These are phyloP conservation scores for Taxillus chinensis DNA, from an alignment of 164 flowering plant species.

Conservation along the genomic window DNA sequence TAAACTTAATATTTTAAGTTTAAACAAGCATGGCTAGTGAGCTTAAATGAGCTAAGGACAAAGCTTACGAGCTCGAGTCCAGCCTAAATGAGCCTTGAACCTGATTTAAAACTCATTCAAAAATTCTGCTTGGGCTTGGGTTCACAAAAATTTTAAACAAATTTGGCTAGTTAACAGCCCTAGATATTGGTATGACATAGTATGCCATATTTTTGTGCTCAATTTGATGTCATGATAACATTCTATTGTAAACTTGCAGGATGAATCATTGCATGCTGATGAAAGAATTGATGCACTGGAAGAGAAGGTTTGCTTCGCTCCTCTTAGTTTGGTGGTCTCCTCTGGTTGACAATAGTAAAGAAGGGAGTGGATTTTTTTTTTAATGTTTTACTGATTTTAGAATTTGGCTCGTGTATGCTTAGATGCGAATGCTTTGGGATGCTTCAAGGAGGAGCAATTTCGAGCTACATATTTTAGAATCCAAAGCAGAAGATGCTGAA, in stretches of 20 bases:
- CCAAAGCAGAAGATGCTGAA: conserved; percentile 44
- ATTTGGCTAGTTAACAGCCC: no score
- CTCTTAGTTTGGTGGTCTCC: background rate
- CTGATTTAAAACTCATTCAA: no score
- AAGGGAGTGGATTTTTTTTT: background rate
- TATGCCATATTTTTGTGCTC: no score
- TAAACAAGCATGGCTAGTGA: no score
- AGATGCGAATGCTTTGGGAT: conserved; percentile 69
- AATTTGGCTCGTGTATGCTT: conserved; percentile 22
- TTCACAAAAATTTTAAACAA: no score
- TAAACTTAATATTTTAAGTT: no score
- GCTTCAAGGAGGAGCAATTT: conserved; percentile 59
- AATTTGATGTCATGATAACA: no score
- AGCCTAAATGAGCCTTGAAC: no score
- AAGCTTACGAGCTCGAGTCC: no score
- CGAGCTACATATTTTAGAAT: conserved; percentile 43
- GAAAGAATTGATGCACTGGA: conserved; percentile 35
- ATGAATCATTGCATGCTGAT: conserved; percentile 24
- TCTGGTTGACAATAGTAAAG: background rate
- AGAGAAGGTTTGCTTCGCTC: conserved; percentile 40
- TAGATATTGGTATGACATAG: no score
- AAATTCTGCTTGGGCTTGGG: no score
- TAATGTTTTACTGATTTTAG: conserved; percentile 14
- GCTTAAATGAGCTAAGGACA: no score
- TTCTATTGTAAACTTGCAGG: conserved; percentile 18